Evolutionary conservation across 1,284 basidiomycete species (phyloP).

Genomic region (Taiwanofungus camphoratus): DNA sequence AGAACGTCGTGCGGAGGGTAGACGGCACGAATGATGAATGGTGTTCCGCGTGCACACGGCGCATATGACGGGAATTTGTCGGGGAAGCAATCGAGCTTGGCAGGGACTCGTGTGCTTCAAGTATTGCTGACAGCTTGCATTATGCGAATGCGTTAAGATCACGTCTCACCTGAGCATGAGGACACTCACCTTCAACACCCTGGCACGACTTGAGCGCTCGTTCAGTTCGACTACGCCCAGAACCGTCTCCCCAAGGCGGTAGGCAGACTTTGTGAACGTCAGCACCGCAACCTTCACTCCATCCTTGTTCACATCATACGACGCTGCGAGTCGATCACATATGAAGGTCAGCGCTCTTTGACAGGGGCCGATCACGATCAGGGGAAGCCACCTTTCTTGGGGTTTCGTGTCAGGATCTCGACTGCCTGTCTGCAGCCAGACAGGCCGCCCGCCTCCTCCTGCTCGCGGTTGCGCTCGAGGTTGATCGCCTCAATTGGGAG

Average conservation of each 20-base stretch:
- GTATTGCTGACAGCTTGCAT: constrained; percentile 69
- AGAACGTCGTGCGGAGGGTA: constrained; percentile 72
- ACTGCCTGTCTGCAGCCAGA: constrained; percentile 85
- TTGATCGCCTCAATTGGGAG: constrained; percentile 25
- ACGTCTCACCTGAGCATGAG: neutral
- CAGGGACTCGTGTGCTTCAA: constrained; percentile 82
- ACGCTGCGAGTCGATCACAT: constrained; percentile 44
- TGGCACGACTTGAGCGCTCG: constrained; percentile 46
- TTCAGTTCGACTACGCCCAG: constrained; percentile 86
- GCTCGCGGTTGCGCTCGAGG: constrained; percentile 19
- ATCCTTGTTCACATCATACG: constrained; percentile 91
- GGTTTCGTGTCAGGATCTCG: constrained; percentile 83
- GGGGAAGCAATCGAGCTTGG: constrained; percentile 48
- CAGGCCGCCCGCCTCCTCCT: constrained; percentile 40
- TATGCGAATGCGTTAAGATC: constrained; percentile 1
- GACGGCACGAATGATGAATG: constrained; percentile 69
- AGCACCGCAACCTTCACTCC: constrained; percentile 82
- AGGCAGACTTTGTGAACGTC: constrained; percentile 88
- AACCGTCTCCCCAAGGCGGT: constrained; percentile 86
- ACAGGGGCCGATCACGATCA: constrained; percentile 5
- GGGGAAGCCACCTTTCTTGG: constrained; percentile 67
- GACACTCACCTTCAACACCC: constrained; percentile 66
- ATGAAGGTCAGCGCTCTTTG: neutral
- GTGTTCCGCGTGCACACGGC: constrained; percentile 78
- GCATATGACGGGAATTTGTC: constrained; percentile 41